phyloP scores from a whole-genome alignment of 306 rosid species.

The Rosa persica region DNA sequence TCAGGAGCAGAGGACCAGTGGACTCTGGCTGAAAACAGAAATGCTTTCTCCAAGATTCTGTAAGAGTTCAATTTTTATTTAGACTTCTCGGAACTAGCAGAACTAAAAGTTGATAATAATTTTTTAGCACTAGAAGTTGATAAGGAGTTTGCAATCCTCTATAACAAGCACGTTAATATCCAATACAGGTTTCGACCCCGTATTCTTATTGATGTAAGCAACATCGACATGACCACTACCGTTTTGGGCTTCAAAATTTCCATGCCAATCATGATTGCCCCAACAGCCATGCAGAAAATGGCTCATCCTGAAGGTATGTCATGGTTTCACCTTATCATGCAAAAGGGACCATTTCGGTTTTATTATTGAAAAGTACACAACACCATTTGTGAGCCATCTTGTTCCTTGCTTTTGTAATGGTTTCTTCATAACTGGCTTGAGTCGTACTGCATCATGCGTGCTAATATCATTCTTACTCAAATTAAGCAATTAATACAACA shows the following conservation, averaged over 20 bases:
- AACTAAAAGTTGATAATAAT: not conserved
- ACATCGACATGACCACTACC: constrained; percentile 70
- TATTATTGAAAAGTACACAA: not conserved
- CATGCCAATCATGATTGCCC: constrained; percentile 95
- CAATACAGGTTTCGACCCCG: constrained; percentile 74
- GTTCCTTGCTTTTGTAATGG: not conserved
- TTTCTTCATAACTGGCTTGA: not conserved
- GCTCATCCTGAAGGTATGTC: constrained; percentile 79
- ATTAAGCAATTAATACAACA: constrained; percentile 1
- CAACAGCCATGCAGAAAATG: constrained; percentile 87
- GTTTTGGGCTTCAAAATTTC: constrained; percentile 82
- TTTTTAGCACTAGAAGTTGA: not conserved
- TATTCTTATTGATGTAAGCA: constrained; percentile 74
- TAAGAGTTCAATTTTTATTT: constrained; percentile 25
- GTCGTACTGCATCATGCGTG: not conserved
- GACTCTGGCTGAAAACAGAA: constrained; percentile 71
- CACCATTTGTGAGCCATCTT: not conserved
- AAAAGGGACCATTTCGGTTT: not conserved
- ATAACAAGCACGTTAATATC: constrained; percentile 20
- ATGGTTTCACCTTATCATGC: constrained; percentile 21
- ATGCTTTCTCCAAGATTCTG: constrained; percentile 67
- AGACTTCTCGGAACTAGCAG: not conserved
- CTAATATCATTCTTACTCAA: not conserved
- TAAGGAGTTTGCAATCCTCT: constrained; percentile 13
- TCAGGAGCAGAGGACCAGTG: constrained; percentile 82